These are phyloP conservation scores for Phoenix roebelenii DNA, from an alignment of 176 grass and related monocot species.

Conservation along the genomic window DNA sequence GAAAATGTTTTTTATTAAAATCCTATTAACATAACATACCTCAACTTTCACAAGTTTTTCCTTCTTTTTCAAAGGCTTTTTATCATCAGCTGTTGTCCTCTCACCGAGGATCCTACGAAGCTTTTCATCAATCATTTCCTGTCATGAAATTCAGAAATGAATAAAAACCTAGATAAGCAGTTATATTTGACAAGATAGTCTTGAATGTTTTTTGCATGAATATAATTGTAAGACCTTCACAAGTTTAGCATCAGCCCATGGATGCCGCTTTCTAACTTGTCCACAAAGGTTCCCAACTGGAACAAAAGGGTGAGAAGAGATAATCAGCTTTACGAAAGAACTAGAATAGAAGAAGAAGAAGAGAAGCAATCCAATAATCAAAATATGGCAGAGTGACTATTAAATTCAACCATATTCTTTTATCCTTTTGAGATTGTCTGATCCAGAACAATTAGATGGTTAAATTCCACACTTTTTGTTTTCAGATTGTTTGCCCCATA, in stretches of 20 bases:
- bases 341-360: not conserved
- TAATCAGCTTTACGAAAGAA: too few species aligned
- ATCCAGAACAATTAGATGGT: too few species aligned
- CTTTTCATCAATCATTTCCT: constrained; percentile 83
- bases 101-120: constrained; percentile 75
- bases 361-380: not conserved
- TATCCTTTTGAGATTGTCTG: too few species aligned
- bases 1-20: constrained; percentile 1
- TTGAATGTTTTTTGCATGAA: not conserved
- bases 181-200: constrained; percentile 7
- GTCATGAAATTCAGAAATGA: constrained; percentile 20
- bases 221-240: constrained; percentile 45
- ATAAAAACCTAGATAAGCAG: constrained; percentile 11
- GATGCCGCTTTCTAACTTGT: constrained; percentile 74
- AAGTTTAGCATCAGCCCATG: constrained; percentile 92
- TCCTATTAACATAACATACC: constrained; percentile 29
- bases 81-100: constrained; percentile 79
- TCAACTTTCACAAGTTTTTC: constrained; percentile 84
- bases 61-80: constrained; percentile 91
- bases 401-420: too few species aligned
- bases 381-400: not conserved
- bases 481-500: too few species aligned
- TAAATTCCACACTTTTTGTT: too few species aligned
- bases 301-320: not conserved
- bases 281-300: constrained; percentile 82